Evolutionary conservation across 1,139 yeast genomes (phyloP), one percentile per base, ranked within the genome.

Genomic region (Blastobotrys proliferans): DNA sequence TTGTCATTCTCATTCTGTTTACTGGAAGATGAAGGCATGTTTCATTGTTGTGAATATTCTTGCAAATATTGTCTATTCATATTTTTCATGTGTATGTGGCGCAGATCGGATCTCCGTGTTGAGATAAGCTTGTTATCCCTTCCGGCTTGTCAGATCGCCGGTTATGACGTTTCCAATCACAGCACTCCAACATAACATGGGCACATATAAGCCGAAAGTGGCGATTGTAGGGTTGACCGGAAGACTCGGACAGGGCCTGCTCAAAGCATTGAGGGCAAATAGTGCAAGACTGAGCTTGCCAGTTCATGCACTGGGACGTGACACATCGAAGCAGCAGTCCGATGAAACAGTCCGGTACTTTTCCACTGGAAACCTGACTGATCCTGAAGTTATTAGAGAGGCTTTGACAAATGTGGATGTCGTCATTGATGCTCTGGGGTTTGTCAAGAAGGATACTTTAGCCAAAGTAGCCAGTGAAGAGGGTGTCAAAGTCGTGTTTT

Each of bases 191-290:
- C n/a, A n/a, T n/a, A n/a, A n/a, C n/a, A n/a, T n/a, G n/a, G n/a
- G n/a, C n/a, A n/a, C n/a, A n/a, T n/a, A n/a, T n/a, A 22, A 22
- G 11, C 26, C 26, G 26, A 34, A 28, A 13, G 54, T 80, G 52
- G 83, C 81, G 25, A 58, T 79, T 45, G 56, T 74, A 48, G 84
- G 84, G 33, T 55, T 70, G 40, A 66, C 69, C 47, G 85, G 86
- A 27, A 50, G 61, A 48, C 62, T 80, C 35, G 83, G 81, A 29
- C 54, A 62, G 44, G 74, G 76, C 37, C 62, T 68, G 16, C 44
- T 78, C 29, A 63, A 62, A 2, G 78, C 32, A 13, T 19, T 78
- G 36, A n/a, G n/a, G n/a, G n/a, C n/a, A n/a, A n/a, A n/a, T n/a
- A 56, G 69, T 11, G 65, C 74, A 5, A 56, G 69, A n/a, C 50